Base-by-base conservation (phyloP, 306 rosid species). In the Malus sylvestris region DNA sequence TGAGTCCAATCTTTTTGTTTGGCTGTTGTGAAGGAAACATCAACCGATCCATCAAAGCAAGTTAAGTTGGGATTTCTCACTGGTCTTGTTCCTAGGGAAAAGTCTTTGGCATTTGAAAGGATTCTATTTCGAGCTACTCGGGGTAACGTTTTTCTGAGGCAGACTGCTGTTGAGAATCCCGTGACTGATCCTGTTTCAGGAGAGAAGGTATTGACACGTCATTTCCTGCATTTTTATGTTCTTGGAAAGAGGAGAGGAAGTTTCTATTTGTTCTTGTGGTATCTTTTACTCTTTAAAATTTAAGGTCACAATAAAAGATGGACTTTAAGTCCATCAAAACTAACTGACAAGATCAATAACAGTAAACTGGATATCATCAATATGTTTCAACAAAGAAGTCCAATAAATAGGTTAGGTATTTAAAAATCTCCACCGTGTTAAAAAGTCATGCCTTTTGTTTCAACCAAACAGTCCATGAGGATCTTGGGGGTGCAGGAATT, bases 101-200 rank as follows among this genome's bases (percentile, higher is more conserved):
- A 85, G 76, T 76, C 81, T 51, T 73, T 87, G 85, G 91, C 91
- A 69, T 87, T 87, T 83, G 91, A 87, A 83, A 85, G 89, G 86
- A 87, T 87, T 76, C 78, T 87, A 19, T 87, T 87, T 81, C 89
- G 91, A 61, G 91, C 91, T 53, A 87, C 91, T 45, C 76, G 91
- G 85, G 91, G 91, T n/a, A 87, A 87, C 23, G 76, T 87, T 57
- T 85, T 80, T 68, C 77, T 87, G 55, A 87, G 81, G 78, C 86
- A 87, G 70, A 68, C 87, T 76, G 81, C 14, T 38, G 84, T 87
- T 66, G 87, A 85, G 59, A 73, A 87, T 57, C 87, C 89, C 38
- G 87, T 87, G 27, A 71, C 80, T 12, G 91, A 87, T 78, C 91
- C 91, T 30, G 70, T 83, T 63, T 83, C 91, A 20, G 85, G 91